Conservation (phyloP, 2,329 filamentous ascomycete genomes). For the Sporothrix humicola region DNA sequence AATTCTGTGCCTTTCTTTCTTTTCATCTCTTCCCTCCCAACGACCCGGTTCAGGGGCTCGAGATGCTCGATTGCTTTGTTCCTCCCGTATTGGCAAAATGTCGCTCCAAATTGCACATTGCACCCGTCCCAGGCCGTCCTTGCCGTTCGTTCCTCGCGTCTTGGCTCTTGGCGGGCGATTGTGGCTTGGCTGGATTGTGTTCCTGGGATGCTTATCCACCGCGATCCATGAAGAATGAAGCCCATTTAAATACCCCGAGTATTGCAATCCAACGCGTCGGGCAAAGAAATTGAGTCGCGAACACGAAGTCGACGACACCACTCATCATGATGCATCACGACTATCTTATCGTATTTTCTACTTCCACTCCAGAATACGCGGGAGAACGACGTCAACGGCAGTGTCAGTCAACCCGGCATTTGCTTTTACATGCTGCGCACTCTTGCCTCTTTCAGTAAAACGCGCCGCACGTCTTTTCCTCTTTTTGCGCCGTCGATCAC, state of each 20-base stretch:
- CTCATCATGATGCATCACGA: background rate
- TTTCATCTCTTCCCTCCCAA: background rate
- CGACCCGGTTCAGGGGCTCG: constrained; percentile 17
- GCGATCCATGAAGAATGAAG: background rate
- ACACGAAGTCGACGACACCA: background rate
- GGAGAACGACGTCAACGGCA: background rate
- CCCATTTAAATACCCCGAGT: too few relatives aligned
- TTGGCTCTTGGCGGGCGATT: constrained; percentile 16
- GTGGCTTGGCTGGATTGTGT: background rate
- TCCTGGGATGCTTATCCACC: too few relatives aligned
- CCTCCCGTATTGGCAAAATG: background rate
- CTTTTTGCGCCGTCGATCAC: background rate
- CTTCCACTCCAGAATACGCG: background rate
- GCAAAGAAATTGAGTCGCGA: background rate
- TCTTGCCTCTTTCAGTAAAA: background rate
- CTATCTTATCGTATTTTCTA: background rate
- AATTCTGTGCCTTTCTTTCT: background rate
- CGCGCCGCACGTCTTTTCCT: background rate
- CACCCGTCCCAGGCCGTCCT: background rate
- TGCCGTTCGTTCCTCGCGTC: background rate
- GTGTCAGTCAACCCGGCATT: background rate
- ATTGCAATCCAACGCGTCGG: background rate
- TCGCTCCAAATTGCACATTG: constrained; percentile 1
- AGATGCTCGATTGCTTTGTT: background rate
- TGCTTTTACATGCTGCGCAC: background rate